phyloP scores from a whole-genome alignment of 164 flowering plant genomes.

The Magnolia changhungtana region DNA sequence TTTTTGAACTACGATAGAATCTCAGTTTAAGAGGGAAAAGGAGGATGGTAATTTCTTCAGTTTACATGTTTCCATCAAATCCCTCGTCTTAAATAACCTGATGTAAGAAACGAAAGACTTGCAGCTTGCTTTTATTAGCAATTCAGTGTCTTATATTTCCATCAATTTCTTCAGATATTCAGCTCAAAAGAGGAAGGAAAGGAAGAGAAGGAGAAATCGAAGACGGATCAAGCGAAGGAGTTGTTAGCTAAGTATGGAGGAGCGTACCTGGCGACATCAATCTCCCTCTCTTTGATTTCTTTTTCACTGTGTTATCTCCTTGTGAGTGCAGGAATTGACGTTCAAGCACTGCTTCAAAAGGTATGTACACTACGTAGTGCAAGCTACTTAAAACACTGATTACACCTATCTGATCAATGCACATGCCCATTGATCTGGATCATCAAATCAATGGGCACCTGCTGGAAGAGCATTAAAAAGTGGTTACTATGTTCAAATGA shows the following conservation, averaged over 20 bases:
- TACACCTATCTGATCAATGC: background rate
- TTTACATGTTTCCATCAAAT: too few species aligned
- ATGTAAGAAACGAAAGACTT: too few species aligned
- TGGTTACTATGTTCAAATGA: background rate
- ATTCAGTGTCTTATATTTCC: background rate
- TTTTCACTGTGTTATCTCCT: conserved; percentile 79
- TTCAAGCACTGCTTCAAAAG: conserved; percentile 77
- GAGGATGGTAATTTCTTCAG: too few species aligned
- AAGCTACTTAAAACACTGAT: background rate
- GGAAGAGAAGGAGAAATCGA: conserved; percentile 52
- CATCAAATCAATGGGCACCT: background rate
- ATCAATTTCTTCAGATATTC: conserved; percentile 57
- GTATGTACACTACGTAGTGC: conserved; percentile 22
- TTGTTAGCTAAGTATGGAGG: conserved; percentile 92
- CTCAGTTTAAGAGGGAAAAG: too few species aligned
- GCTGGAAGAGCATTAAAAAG: background rate
- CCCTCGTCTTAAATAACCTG: too few species aligned
- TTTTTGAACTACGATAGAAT: too few species aligned
- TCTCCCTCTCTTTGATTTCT: conserved; percentile 86
- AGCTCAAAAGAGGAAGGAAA: conserved; percentile 63
- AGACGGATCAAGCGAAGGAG: conserved; percentile 84
- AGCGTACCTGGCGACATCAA: conserved; percentile 92
- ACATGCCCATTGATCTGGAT: background rate
- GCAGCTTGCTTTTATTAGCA: background rate
- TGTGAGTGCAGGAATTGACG: conserved; percentile 77